phyloP scores from a whole-genome alignment of 305 asterid genomes.

The Fraxinus nigra region DNA sequence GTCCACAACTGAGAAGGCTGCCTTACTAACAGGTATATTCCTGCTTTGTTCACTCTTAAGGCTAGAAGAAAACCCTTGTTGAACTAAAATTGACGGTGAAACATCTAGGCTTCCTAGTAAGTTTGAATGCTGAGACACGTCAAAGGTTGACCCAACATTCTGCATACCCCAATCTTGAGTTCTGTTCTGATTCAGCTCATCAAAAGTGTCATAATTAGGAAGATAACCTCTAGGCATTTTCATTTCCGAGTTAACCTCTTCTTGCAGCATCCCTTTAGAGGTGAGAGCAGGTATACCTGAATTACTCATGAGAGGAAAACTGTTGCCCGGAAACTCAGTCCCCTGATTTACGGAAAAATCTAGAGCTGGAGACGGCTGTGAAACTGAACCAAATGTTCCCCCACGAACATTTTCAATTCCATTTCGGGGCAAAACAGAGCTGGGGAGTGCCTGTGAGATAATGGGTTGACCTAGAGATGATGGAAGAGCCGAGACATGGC shows the following conservation, averaged over 20 bases:
- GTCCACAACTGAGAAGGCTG: constrained; percentile 26
- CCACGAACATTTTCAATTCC: constrained; percentile 38
- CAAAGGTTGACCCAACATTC: constrained; percentile 44
- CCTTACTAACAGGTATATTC: constrained; percentile 25
- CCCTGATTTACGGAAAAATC: constrained; percentile 53
- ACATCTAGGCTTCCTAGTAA: constrained; percentile 39
- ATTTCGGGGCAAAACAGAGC: constrained; percentile 35
- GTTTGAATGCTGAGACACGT: constrained; percentile 39
- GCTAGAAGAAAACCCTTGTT: constrained; percentile 39
- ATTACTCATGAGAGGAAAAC: constrained; percentile 35
- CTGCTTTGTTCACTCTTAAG: constrained; percentile 39
- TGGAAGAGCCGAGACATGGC: constrained; percentile 35
- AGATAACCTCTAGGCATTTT: constrained; percentile 43
- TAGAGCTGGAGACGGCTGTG: constrained; percentile 47
- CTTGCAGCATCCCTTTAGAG: constrained; percentile 41
- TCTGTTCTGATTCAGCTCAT: constrained; percentile 44
- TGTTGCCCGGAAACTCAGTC: constrained; percentile 33
- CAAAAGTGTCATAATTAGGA: constrained; percentile 45
- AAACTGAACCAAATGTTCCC: constrained; percentile 34
- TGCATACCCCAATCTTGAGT: constrained; percentile 54
- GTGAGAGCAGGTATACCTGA: constrained; percentile 33
- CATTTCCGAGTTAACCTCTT: constrained; percentile 34
- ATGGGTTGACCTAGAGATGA: constrained; percentile 42
- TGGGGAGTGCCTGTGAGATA: constrained; percentile 36
- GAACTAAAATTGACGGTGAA: constrained; percentile 48